Percentiles rank a stretch among this genome's conserved stretches.
phyloP scores from a whole-genome alignment of 768 basidiomycete genomes.

The Xerocomellus intermedius region DNA sequence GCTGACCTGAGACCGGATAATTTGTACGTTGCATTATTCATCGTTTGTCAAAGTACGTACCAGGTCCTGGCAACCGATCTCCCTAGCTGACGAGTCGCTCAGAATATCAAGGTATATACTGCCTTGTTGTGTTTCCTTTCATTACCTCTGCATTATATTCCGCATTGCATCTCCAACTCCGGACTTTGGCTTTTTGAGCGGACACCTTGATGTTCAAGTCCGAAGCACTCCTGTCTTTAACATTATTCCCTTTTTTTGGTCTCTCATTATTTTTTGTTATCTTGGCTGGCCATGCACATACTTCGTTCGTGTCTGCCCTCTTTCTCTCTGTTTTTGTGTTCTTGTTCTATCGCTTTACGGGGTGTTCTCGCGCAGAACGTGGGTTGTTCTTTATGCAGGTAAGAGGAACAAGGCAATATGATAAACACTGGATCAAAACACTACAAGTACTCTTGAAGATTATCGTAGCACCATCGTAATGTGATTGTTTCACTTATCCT shows the following conservation, averaged over 20 bases:
- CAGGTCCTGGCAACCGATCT: neutral
- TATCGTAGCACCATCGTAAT: constrained; percentile 30
- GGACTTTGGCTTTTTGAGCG: constrained; percentile 18
- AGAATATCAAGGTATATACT: constrained; percentile 23
- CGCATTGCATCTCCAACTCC: constrained; percentile 16
- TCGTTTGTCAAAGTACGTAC: constrained; percentile 20
- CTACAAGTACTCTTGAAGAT: constrained; percentile 29
- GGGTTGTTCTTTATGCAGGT: constrained; percentile 29
- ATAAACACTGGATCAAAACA: constrained; percentile 19
- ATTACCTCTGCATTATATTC: constrained; percentile 25
- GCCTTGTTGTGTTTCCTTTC: constrained; percentile 7
- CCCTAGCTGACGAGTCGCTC: neutral
- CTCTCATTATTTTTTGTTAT: constrained; percentile 20
- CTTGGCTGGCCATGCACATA: constrained; percentile 30
- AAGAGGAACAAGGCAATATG: constrained; percentile 24
- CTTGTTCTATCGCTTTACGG: constrained; percentile 17
- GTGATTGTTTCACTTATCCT: constrained; percentile 13
- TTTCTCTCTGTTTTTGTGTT: constrained; percentile 6
- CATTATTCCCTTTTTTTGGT: constrained; percentile 27
- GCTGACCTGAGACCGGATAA: constrained; percentile 14
- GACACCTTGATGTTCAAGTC: constrained; percentile 14
- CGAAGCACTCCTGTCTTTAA: constrained; percentile 28
- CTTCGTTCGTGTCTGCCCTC: constrained; percentile 12
- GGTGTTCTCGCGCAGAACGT: constrained; percentile 13
- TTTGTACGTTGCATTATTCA: constrained; percentile 15